These are phyloP conservation scores for Karstenula rhodostoma DNA, from an alignment of 2,329 filamentous ascomycete species.

Conservation along the genomic window DNA sequence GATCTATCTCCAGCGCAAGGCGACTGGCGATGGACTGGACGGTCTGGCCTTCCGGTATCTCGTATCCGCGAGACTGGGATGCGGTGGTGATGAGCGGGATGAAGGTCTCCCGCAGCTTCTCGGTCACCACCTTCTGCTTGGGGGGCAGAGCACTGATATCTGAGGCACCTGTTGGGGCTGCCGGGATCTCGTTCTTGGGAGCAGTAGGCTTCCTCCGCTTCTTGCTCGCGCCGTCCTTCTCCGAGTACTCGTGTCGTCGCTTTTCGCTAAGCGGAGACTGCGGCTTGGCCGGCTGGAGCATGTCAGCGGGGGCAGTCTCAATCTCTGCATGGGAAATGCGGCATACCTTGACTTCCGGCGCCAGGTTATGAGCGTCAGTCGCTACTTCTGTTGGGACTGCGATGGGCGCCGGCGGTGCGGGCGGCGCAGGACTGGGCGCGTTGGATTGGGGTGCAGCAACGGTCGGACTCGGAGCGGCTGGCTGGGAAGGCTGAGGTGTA, in stretches of 20 bases:
- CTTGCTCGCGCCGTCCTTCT: constrained; percentile 42
- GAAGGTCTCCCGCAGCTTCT: constrained; percentile 75
- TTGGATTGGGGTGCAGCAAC: constrained; percentile 21
- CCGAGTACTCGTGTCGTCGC: constrained; percentile 44
- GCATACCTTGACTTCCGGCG: constrained; percentile 36
- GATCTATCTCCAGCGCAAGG: constrained; percentile 81
- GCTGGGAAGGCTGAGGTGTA: constrained; percentile 27
- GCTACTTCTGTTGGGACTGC: constrained; percentile 16
- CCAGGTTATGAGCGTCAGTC: constrained; percentile 34
- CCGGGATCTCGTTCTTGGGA: constrained; percentile 35
- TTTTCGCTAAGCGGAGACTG: constrained; percentile 49
- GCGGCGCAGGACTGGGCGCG: constrained; percentile 20
- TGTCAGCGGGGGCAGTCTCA: constrained; percentile 14
- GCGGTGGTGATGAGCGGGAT: constrained; percentile 70
- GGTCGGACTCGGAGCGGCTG: constrained; percentile 9
- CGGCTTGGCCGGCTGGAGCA: constrained; percentile 30
- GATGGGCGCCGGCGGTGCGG: constrained; percentile 6
- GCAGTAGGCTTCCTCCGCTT: constrained; percentile 49
- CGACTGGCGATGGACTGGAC: constrained; percentile 71
- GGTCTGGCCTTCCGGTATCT: constrained; percentile 69
- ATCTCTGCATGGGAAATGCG: background rate
- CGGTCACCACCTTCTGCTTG: constrained; percentile 73
- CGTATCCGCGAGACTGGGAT: constrained; percentile 70
- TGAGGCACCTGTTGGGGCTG: constrained; percentile 20
- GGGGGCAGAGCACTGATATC: constrained; percentile 61